Evolutionary conservation across 1,284 basidiomycete species (phyloP).

Genomic region (Filobasidium uniguttulatum): DNA sequence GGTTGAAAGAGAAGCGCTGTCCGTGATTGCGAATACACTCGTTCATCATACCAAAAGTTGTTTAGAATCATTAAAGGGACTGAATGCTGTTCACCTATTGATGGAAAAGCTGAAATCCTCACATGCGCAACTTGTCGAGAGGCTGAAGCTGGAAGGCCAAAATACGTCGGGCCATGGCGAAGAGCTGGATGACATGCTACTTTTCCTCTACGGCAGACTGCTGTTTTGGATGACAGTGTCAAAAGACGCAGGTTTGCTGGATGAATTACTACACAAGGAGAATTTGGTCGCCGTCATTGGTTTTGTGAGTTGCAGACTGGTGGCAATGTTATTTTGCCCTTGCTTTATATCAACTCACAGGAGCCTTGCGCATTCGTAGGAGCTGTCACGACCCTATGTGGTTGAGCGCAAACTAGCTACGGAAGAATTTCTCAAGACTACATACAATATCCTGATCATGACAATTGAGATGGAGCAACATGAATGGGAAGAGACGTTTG

Average conservation of each 20-base stretch:
- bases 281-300: background rate
- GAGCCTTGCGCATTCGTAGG: background rate
- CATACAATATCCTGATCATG: background rate
- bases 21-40: background rate
- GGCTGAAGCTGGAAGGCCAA: too few relatives aligned
- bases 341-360: background rate
- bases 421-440: background rate
- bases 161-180: too few relatives aligned
- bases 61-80: too few relatives aligned
- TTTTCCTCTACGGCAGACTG: background rate
- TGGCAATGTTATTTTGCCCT: background rate
- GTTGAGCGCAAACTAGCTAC: background rate
- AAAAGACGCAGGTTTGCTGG: background rate
- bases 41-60: too few relatives aligned
- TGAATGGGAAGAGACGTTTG: background rate
- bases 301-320: background rate
- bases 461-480: too few relatives aligned
- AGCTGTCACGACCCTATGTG: background rate
- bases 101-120: too few relatives aligned
- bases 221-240: conserved; percentile 1
- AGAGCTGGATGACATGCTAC: background rate
- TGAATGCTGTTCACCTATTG: too few relatives aligned
- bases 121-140: too few relatives aligned
- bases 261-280: background rate
- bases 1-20: background rate